Evolutionary conservation across 1,139 yeast genomes (phyloP), one percentile per base, ranked within the genome.

Genomic region (Sugiyamaella xylanicola): DNA sequence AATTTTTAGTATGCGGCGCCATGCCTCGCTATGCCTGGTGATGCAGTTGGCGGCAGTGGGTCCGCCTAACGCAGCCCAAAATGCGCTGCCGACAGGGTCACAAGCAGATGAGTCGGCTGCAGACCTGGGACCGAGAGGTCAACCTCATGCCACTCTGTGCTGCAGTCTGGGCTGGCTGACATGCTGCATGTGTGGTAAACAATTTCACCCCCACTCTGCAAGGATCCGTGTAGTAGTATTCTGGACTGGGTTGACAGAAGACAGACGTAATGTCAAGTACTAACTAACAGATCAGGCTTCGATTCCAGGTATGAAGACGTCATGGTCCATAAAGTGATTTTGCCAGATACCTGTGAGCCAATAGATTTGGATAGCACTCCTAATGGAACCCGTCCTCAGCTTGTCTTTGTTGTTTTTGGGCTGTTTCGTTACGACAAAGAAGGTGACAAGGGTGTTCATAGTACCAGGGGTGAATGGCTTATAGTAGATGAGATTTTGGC

Each of bases 401-500:
- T 46, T 11, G 56, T 53, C 13, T 36, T 48, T 15, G 27, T 48
- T 27, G 49, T 53, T n/a, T 53, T 48, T 36, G 56, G 56, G 2
- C 5, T 48, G 39, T 53, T 53, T 25, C 45, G 52, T 3, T 40
- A 48, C 40, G 45, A 40, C 22, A 4, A 5, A 11, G 36, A n/a
- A 15, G 47, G 41, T 3, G 47, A 41, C 7, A 29, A 35, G 11
- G 53, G 53, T 3, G 42, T 36, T 21, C 47, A 35, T 35, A 36
- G 47, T 11, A 42, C 47, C 5, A 17, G 53, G 15, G 57, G 53
- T 15, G 57, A 50, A 46, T 54, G 56, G 55, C 51, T 48, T 15
- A 55, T 52, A 32, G 56, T 47, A 3, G 56, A 56, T n/a, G 52
- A 36, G 9, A 25, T 41, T 4, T 35, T 54, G 17, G 42, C 47